A percentile compares a stretch with the other conserved stretches of the same genome.
These are phyloP conservation scores for Albugo candida DNA, from an alignment of 352 stramenopile species.

Conservation along the genomic window DNA sequence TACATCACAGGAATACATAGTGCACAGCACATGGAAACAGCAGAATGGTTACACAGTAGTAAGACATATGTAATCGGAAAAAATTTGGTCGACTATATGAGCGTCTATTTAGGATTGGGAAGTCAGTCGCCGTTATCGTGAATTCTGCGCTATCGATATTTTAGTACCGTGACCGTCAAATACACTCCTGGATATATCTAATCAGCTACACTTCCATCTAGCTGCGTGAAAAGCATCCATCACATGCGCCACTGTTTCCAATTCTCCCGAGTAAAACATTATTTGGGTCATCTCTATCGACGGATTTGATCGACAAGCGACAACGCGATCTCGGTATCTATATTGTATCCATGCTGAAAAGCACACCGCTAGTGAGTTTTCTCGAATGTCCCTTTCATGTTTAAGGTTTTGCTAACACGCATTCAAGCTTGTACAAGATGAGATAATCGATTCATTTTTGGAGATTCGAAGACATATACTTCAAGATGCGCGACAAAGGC, in stretches of 20 bases:
- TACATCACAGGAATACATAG: slow-evolving; percentile 46
- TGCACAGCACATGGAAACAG: slow-evolving; percentile 50
- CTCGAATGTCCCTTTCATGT: background rate
- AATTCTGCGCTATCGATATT: slow-evolving; percentile 75
- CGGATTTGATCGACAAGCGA: slow-evolving; percentile 73
- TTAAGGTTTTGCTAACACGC: background rate
- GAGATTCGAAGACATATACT: slow-evolving; percentile 75
- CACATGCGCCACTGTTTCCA: slow-evolving; percentile 43
- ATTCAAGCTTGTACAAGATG: slow-evolving; percentile 50
- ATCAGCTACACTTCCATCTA: slow-evolving; percentile 7
- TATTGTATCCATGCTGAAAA: slow-evolving; percentile 69
- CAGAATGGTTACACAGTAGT: background rate
- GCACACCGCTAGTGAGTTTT: slow-evolving; percentile 33
- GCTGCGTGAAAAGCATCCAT: slow-evolving; percentile 73
- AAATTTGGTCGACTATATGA: background rate
- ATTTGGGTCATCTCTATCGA: slow-evolving; percentile 65
- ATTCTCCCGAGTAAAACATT: slow-evolving; percentile 75
- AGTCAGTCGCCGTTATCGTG: slow-evolving; percentile 57
- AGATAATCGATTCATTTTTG: slow-evolving; percentile 78
- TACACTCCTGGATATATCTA: background rate
- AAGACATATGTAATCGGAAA: background rate
- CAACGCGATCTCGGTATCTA: slow-evolving; percentile 76
- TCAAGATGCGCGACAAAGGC: slow-evolving; percentile 32
- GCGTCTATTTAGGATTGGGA: slow-evolving; percentile 44
- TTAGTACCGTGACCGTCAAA: slow-evolving; percentile 18